Evolutionary conservation across 2,329 filamentous ascomycete species (phyloP).

Genomic region (Monosporascus ibericus): DNA sequence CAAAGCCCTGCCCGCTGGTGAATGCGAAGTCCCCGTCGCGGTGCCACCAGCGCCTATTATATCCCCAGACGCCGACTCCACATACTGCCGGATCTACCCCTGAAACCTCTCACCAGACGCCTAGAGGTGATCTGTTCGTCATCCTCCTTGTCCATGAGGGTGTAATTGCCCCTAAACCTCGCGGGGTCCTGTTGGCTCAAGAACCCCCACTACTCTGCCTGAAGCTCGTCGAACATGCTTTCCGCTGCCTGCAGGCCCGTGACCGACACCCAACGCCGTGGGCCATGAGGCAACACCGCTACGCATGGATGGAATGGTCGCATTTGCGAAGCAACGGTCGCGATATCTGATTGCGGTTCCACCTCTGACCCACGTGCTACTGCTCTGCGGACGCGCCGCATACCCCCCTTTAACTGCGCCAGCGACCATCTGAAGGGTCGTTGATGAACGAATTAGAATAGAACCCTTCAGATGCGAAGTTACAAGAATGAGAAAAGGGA

Average conservation of each 20-base stretch:
- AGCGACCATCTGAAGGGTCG: no score
- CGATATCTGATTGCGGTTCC: slow-evolving; percentile 3
- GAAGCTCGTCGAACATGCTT: background rate
- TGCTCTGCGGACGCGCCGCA: no score
- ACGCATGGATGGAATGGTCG: slow-evolving; percentile 1
- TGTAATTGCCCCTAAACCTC: slow-evolving; percentile 12
- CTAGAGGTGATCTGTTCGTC: slow-evolving; percentile 3
- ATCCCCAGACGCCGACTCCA: slow-evolving; percentile 11
- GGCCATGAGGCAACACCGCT: slow-evolving; percentile 6
- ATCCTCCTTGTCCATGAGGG: slow-evolving; percentile 12
- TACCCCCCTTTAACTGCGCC: no score
- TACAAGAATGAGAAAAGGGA: no score
- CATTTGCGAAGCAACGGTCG: background rate
- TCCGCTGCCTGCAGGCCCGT: slow-evolving; percentile 4
- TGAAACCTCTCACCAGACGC: slow-evolving; percentile 4
- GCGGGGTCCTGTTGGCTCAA: background rate
- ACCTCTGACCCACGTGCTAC: no score
- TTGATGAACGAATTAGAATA: no score
- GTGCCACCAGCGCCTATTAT: slow-evolving; percentile 12
- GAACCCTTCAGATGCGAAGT: no score
- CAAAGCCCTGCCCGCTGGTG: background rate
- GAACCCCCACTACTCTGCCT: no score
- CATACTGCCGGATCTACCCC: slow-evolving; percentile 5
- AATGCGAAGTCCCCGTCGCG: slow-evolving; percentile 9
- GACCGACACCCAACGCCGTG: slow-evolving; percentile 7